Percentiles rank a stretch among this genome's conserved stretches.
Conservation (phyloP, 495 filamentous ascomycete genomes). For the Aeminium ludgeri region DNA sequence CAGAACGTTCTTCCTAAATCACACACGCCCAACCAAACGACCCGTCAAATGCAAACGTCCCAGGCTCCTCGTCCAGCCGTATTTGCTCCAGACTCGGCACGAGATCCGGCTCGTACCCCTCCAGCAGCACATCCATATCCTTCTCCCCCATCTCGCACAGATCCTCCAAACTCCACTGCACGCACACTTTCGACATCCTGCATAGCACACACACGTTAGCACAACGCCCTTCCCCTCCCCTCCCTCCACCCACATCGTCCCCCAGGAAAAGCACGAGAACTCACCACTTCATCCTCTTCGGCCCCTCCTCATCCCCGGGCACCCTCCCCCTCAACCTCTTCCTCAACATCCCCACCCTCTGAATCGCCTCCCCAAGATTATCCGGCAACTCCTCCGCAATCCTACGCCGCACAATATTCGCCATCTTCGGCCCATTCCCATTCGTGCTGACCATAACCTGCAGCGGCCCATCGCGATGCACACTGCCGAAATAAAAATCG, state of each 20-base stretch:
- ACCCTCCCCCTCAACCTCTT: slow-evolving; percentile 64
- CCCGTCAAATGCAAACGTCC: slow-evolving; percentile 20
- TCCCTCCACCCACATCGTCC: no score
- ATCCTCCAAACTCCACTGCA: slow-evolving; percentile 70
- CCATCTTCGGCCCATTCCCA: slow-evolving; percentile 85
- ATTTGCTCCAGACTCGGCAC: slow-evolving; percentile 25
- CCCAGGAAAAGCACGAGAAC: slow-evolving; percentile 14
- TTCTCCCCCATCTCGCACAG: slow-evolving; percentile 67
- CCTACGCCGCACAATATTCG: slow-evolving; percentile 66
- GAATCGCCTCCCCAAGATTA: slow-evolving; percentile 67
- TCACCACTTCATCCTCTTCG: slow-evolving; percentile 83
- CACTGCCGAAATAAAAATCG: slow-evolving; percentile 94
- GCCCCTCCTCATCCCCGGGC: slow-evolving; percentile 52
- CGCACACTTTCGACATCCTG: slow-evolving; percentile 83
- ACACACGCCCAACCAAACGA: slow-evolving; percentile 22
- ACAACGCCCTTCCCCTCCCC: neutral
- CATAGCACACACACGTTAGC: neutral
- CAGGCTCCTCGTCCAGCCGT: slow-evolving; percentile 18
- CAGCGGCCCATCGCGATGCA: slow-evolving; percentile 84
- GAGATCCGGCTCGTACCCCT: slow-evolving; percentile 40
- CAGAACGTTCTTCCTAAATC: slow-evolving; percentile 1
- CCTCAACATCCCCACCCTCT: slow-evolving; percentile 63
- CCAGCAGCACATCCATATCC: slow-evolving; percentile 65
- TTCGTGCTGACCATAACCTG: slow-evolving; percentile 98
- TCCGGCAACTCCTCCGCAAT: slow-evolving; percentile 61